Evolutionary conservation across 2,329 filamentous ascomycete species (phyloP), one percentile per base, ranked within the genome.

Genomic region (Aspergillus quadricinctus): DNA sequence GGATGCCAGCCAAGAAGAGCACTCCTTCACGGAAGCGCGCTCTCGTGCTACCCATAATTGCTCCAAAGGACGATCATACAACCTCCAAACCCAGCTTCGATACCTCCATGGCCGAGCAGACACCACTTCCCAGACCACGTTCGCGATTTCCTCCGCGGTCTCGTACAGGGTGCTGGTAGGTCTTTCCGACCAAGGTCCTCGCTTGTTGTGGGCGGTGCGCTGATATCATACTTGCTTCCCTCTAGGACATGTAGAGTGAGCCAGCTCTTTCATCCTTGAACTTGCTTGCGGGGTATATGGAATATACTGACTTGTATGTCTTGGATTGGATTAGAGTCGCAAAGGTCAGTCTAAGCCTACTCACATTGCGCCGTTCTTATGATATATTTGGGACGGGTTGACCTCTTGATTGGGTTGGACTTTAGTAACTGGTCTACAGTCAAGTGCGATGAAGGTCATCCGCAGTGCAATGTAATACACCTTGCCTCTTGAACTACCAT

Each of bases 381-480:
- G 41, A n/a, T 21, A 19, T 23, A 19, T 45, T 21, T 19, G 19
- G 19, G 14, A 37, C 31, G 14, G 31, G 5, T 17, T 7, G 31
- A 37, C 11, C 21, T 27, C 27, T 23, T 46, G 2, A 7, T 46
- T 46, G 43, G 43, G 25, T 21, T 46, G 21, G 29, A n/a, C n/a
- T 35, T 37, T 40, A 31, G 21, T 37, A 35, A 25, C 35, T 23
- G 49, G 28, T 61, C 55, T 28, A 59, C 64, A 74, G 80, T 83
- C 23, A 84, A 83, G 76, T 84, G 81, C 66, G 81, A 83, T 65
- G 82, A 84, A 68, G 72, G 72, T 43, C 76, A 79, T 64, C 82
- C 81, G 54, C 75, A 75, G 63, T 83, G 82, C 67, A 80, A 79
- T 68, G 79, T 81, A 75, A 59, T 76, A 65, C 61, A 60, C 57